phyloP scores from a whole-genome alignment of 1,139 yeast species.

The Arxiozyma heterogenica region DNA sequence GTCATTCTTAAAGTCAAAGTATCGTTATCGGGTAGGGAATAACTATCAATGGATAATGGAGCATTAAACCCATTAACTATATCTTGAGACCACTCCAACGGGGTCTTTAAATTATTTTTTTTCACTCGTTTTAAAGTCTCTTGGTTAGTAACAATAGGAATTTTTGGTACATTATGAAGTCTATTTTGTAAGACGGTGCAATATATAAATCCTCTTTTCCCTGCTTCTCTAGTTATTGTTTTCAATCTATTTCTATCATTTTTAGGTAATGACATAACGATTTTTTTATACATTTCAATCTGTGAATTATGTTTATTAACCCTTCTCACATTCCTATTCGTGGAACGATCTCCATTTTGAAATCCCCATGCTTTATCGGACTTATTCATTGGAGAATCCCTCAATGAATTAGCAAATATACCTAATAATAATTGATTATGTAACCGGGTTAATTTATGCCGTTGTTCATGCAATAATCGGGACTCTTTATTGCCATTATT shows the following conservation, averaged over 20 bases:
- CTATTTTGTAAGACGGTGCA: conserved; percentile 76
- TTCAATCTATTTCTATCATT: conserved; percentile 80
- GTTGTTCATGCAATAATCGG: conserved; percentile 3
- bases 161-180: conserved; percentile 75
- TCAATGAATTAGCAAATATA: conserved; percentile 73
- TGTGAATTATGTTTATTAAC: conserved; percentile 37
- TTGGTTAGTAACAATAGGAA: conserved; percentile 55
- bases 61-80: conserved; percentile 83
- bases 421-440: conserved; percentile 79
- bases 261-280: conserved; percentile 78
- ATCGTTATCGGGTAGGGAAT: conserved; percentile 75
- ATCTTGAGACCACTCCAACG: conserved; percentile 83
- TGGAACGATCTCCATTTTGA: conserved; percentile 19
- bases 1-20: conserved; percentile 59
- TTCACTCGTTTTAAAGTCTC: conserved; percentile 41
- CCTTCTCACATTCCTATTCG: conserved; percentile 17
- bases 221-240: conserved; percentile 71
- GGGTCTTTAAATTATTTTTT: conserved; percentile 40
- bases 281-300: conserved; percentile 73
- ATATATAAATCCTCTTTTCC: conserved; percentile 64
- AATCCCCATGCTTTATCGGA: conserved; percentile 30
- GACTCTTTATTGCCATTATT: neutral
- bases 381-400: conserved; percentile 35
- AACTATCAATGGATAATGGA: conserved; percentile 69
- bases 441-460: conserved; percentile 32